Base-by-base conservation (phyloP, 371 early-diverging fungal species). In the Mucor ambiguus region DNA sequence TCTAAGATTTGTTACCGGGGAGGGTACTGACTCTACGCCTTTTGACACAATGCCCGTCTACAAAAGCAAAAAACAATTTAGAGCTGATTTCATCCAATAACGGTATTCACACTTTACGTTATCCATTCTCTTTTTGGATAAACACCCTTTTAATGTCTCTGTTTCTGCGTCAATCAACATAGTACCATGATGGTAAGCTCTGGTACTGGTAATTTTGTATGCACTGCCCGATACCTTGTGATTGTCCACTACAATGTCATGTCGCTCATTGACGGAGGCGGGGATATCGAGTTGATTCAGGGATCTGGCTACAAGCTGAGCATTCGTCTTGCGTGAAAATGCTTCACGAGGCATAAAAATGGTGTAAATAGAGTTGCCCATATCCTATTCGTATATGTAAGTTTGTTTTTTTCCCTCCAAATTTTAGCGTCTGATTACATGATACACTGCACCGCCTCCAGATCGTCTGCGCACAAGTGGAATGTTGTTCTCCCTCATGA, bases 401-500 rank as follows among this genome's bases (percentile, higher is more conserved):
- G 46, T 44, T 10, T 33, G 33, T 9, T 33, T 33, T 33, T 22
- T 46, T 46, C 46, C n/a, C 11, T 22, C 46, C 20, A 61, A 43
- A n/a, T 26, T 3, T 60, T 3, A 16, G 52, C 16, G n/a, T 22
- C 24, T 12, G 24, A 46, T 26, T 86, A 92, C 94, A 85, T 98
- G 99, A 81, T 95, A 98, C 9, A 98, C 99, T 2, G 98, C 89
- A 38, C 99, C 99, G 26, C 99, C 99, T 49, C 99, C 99, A 67
- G 93, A 93, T 67, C 90, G 80, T 70, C 99, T 86, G 38, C 99
- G 87, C 10, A 96, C 90, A 60, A 96, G 86, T 61, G 92, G 92
- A 5, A 97, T 87, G 14, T 78, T 74, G 26, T 90, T 75, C n/a
- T 77, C 67, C 18, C 69, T 76, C 87, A 96, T 81, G 61, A 85